These are phyloP conservation scores for Populus trichocarpa DNA, from an alignment of 441 rosid species.

Conservation along the genomic window DNA sequence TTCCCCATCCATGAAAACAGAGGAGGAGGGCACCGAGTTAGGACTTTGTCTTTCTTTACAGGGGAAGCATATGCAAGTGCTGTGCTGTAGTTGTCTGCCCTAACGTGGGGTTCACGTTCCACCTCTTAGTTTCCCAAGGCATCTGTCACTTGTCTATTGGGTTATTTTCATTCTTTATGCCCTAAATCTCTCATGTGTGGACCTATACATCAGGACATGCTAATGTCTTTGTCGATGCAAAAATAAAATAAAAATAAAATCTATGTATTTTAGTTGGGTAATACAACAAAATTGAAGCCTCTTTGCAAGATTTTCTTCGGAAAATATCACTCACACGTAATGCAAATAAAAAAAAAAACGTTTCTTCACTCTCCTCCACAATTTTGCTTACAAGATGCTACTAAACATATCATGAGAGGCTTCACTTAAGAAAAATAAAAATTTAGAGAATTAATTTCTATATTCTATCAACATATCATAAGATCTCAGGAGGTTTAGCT, in stretches of 20 bases:
- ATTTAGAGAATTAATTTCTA: background rate
- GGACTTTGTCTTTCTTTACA: background rate
- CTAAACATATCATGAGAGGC: background rate
- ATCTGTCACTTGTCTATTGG: background rate
- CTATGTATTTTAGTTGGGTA: background rate
- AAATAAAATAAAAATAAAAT: too few relatives aligned
- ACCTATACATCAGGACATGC: background rate
- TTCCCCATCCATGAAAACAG: background rate
- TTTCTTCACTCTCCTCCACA: background rate
- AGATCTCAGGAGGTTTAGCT: background rate
- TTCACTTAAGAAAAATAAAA: background rate
- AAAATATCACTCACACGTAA: background rate
- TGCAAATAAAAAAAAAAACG: background rate
- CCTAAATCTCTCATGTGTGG: background rate
- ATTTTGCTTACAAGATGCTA: background rate
- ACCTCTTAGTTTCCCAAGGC: background rate
- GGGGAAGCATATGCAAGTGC: background rate
- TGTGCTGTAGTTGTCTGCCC: background rate
- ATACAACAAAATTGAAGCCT: background rate
- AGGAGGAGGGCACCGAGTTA: background rate
- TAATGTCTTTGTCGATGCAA: background rate
- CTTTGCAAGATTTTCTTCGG: background rate
- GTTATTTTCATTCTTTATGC: background rate
- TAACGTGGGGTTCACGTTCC: background rate
- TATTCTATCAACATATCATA: background rate